A percentile compares a stretch with the other conserved stretches of the same genome.
Conservation (phyloP, 108 stramenopile species). For the Fistulifera solaris region DNA sequence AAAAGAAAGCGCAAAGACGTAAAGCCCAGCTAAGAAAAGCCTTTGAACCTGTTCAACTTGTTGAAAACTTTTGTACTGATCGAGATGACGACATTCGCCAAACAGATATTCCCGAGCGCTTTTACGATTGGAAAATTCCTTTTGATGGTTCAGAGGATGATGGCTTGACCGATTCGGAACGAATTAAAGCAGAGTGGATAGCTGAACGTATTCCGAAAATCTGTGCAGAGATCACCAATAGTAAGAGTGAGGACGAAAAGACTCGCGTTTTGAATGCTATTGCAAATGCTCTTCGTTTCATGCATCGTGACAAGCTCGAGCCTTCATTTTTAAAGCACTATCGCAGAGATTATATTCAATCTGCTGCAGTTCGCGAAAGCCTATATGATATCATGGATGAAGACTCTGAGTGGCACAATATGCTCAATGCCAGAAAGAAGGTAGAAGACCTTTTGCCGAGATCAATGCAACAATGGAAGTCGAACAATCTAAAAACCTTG, state of each 20-base stretch:
- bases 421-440: constrained; percentile 51
- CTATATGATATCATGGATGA: constrained; percentile 77
- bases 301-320: constrained; percentile 71
- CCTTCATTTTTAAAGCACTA: constrained; percentile 77
- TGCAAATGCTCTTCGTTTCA: constrained; percentile 53
- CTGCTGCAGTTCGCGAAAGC: constrained; percentile 57
- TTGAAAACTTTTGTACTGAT: constrained; percentile 90
- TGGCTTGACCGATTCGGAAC: constrained; percentile 49
- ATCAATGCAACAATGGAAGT: constrained; percentile 18
- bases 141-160: constrained; percentile 28
- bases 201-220: constrained; percentile 65
- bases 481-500: constrained; percentile 28
- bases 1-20: constrained; percentile 48
- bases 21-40: constrained; percentile 67
- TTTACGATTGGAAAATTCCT: constrained; percentile 63
- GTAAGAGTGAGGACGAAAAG: constrained; percentile 32
- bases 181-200: constrained; percentile 78
- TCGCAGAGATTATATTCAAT: constrained; percentile 61
- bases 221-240: constrained; percentile 40
- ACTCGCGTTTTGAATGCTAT: constrained; percentile 53
- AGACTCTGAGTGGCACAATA: constrained; percentile 70
- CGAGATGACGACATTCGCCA: constrained; percentile 75
- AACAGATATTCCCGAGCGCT: constrained; percentile 69
- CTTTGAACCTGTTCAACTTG: constrained; percentile 83
- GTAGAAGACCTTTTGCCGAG: constrained; percentile 41